Base-by-base conservation (phyloP, 345 rosid species). In the Gossypium raimondii region DNA sequence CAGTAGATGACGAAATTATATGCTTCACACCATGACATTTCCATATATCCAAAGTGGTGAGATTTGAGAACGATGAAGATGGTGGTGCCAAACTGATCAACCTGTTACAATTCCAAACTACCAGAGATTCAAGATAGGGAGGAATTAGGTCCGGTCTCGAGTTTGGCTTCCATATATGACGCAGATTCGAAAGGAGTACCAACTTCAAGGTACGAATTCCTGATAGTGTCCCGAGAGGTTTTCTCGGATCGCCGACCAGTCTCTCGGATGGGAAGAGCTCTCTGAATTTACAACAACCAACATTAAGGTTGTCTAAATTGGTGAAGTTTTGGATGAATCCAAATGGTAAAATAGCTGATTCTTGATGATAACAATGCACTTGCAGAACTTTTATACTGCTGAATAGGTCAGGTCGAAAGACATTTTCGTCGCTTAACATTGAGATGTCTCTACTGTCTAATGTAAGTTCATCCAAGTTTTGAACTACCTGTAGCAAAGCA, bases 311-410 rank as follows among this genome's bases (percentile, higher is more conserved):
- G 57, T 75, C 72, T 17, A 75, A 57, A 55, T 44, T 55, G 43
- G n/a, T 17, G 14, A 75, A 20, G 11, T 66, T 75, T 24, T 66
- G 63, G 62, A 75, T 16, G 56, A 75, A 75, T 52, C 45, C 55
- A 11, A 66, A 55, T 2, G 78, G 78, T 0, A 64, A 17, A 43
- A 43, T 43, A 55, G 16, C 78, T 14, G 65, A n/a, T 20, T 75
- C 78, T 18, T 13, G 45, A 56, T 53, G 78, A 67, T 34, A 75
- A 51, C 78, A 75, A 38, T 75, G 78, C 72, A 75, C 72, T 16
- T 41, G 65, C 13, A 75, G 72, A 9, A 41, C 24, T 41, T 53
- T 38, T 22, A 56, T 25, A n/a, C 57, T 67, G 65, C 45, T 25
- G 13, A 75, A 65, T 0, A 75, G 51, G 55, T 44, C 12, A 34